Percentiles rank a stretch among this genome's conserved stretches.
Evolutionary conservation across 306 rosid species (phyloP).

Genomic region (Potentilla sterilis): DNA sequence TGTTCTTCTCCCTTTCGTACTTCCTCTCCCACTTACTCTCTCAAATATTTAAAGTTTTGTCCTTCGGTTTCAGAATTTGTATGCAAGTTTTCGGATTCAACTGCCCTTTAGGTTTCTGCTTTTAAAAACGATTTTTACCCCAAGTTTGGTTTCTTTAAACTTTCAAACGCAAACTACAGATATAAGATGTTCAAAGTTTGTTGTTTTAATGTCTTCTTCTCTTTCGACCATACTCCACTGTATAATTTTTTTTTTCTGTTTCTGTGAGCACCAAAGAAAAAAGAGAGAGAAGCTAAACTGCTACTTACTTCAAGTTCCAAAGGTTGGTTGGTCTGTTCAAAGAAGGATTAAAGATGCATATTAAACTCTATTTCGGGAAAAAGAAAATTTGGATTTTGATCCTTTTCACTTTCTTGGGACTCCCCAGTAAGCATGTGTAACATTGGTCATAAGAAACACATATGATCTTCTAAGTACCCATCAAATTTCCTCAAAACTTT

Average conservation of each 20-base stretch:
- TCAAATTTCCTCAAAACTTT: not conserved
- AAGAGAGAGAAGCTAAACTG: not conserved
- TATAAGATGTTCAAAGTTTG: not conserved
- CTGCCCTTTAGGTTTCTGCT: not conserved
- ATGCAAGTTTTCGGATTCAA: not conserved
- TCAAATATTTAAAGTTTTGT: not conserved
- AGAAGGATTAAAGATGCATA: constrained; percentile 6
- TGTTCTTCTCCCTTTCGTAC: not conserved
- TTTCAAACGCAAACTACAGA: not conserved
- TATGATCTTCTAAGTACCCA: constrained; percentile 24
- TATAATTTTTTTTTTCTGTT: not conserved
- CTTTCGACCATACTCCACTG: not conserved
- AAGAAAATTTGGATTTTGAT: constrained; percentile 9
- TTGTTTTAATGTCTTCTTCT: not conserved
- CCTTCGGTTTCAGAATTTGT: not conserved
- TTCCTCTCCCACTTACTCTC: not conserved
- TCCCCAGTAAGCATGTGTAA: constrained; percentile 60
- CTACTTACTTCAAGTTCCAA: constrained; percentile 49
- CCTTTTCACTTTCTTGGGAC: constrained; percentile 57
- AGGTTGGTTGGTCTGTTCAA: constrained; percentile 20
- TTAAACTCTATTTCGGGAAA: constrained; percentile 23
- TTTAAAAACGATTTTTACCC: not conserved
- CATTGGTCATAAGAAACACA: constrained; percentile 32
- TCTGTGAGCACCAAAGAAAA: constrained; percentile 10
- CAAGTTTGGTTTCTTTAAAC: not conserved